A percentile compares a stretch with the other conserved stretches of the same genome.
Conservation (phyloP, 768 basidiomycete genomes). For the Mycena epipterygia region DNA sequence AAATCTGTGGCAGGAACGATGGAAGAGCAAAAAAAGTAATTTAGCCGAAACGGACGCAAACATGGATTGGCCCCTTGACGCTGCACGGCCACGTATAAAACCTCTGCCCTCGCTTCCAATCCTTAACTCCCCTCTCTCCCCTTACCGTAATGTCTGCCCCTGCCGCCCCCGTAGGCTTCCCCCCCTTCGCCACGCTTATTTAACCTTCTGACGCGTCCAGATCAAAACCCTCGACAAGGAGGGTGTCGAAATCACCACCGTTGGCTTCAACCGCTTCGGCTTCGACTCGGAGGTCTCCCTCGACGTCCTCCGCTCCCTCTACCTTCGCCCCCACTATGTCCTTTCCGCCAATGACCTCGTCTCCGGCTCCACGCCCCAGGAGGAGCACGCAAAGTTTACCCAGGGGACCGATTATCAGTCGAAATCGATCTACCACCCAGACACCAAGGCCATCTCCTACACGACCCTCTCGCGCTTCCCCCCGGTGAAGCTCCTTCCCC, state of each 20-base stretch:
- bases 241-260: slow-evolving; percentile 80
- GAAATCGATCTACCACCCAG: slow-evolving; percentile 88
- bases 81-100: slow-evolving; percentile 29
- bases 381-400: slow-evolving; percentile 69
- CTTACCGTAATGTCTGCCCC: slow-evolving; percentile 37
- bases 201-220: slow-evolving; percentile 51
- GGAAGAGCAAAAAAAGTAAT: slow-evolving; percentile 24
- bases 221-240: slow-evolving; percentile 79
- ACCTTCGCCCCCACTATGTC: slow-evolving; percentile 87
- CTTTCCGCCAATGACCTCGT: slow-evolving; percentile 56
- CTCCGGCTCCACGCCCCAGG: slow-evolving; percentile 39
- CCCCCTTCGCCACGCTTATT: slow-evolving; percentile 27
- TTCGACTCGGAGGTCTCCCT: slow-evolving; percentile 90
- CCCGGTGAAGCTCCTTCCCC: slow-evolving; percentile 89
- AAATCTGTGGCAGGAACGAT: not conserved
- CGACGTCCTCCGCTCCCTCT: slow-evolving; percentile 87
- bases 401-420: slow-evolving; percentile 76
- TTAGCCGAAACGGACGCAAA: not conserved
- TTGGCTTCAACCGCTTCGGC: slow-evolving; percentile 89
- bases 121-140: slow-evolving; percentile 31
- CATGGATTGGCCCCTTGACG: not conserved
- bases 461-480: slow-evolving; percentile 93
- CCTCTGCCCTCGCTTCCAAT: not conserved
- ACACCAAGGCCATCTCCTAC: slow-evolving; percentile 88
- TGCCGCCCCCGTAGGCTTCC: slow-evolving; percentile 26